phyloP scores from a whole-genome alignment of 768 basidiomycete genomes.

The Podaxis rugospora region DNA sequence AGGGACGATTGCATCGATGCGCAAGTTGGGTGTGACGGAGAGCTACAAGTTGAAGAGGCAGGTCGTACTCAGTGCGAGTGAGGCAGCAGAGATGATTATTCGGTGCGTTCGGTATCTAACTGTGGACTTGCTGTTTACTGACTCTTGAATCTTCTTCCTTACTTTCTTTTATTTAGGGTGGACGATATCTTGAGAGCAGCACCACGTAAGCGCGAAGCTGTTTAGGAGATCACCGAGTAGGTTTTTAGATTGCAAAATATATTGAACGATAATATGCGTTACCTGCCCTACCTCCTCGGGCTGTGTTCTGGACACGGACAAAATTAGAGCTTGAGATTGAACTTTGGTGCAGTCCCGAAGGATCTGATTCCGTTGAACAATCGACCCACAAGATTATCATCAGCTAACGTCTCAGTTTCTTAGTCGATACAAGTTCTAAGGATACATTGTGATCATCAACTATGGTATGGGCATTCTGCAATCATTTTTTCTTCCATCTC shows the following conservation, averaged over 20 bases:
- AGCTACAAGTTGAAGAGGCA: slow-evolving; percentile 97
- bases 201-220: slow-evolving; percentile 81
- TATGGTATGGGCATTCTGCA: no score
- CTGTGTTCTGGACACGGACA: background rate
- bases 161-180: slow-evolving; percentile 44
- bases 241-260: background rate
- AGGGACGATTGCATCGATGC: slow-evolving; percentile 86
- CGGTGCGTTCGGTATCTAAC: slow-evolving; percentile 47
- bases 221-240: slow-evolving; percentile 30
- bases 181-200: slow-evolving; percentile 88
- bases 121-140: background rate
- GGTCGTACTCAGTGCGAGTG: slow-evolving; percentile 90
- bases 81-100: slow-evolving; percentile 98
- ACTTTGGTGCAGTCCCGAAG: no score
- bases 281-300: background rate
- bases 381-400: no score
- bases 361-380: no score
- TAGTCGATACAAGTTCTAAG: no score
- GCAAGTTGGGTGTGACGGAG: slow-evolving; percentile 84
- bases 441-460: no score
- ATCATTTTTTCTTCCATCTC: no score
- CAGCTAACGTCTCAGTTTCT: no score
- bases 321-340: no score
- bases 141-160: background rate
- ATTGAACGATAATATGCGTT: background rate